Evolutionary conservation across 2,329 filamentous ascomycete genomes (phyloP), one percentile per base, ranked within the genome.

Genomic region (Aspergillus transmontanensis): DNA sequence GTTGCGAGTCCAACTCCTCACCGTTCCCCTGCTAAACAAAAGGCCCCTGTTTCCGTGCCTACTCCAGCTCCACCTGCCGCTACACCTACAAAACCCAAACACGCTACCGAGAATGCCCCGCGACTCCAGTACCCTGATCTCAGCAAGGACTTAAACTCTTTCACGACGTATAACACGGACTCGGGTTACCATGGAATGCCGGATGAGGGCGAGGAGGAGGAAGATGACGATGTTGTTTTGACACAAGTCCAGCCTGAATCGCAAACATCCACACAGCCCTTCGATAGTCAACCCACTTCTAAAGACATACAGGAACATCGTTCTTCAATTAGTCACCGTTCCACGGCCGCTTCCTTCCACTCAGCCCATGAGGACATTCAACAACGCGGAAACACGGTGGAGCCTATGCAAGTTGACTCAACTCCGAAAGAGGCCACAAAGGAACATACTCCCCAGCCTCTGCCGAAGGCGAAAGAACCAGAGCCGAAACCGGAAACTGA

Each of bases 181-280:
- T 83, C 81, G 0, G 81, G 81, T 11, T 83, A 83, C 60, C 80
- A 83, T 74, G 80, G 79, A 46, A 78, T 82, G 73, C 71, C 73
- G 39, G 28, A 51, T 51, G 48, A 51, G 16, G 48, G 21, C 28
- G 28, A 51, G 19, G 77, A 78, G 30, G 77, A 78, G 26, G 74
- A 77, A 46, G 79, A 79, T 23, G 76, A 78, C 53, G 77, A 81
- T 30, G 68, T 79, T 63, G 75, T 79, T 59, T 60, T 77, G 16
- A 69, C 75, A 16, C 71, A 72, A 48, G 69, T 72, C 36, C 73
- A 75, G 56, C 65, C 71, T 54, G 71, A 73, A 57, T 71, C 75
- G 34, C 74, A 78, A 56, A 62, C 69, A 26, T 74, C 73, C 58
- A 78, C 75, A 21, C 74, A 77, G 28, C 72, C 72, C 23, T 65